A percentile compares a stretch with the other conserved stretches of the same genome.
Conservation (phyloP, 345 rosid genomes). For the Citrus maxima region DNA sequence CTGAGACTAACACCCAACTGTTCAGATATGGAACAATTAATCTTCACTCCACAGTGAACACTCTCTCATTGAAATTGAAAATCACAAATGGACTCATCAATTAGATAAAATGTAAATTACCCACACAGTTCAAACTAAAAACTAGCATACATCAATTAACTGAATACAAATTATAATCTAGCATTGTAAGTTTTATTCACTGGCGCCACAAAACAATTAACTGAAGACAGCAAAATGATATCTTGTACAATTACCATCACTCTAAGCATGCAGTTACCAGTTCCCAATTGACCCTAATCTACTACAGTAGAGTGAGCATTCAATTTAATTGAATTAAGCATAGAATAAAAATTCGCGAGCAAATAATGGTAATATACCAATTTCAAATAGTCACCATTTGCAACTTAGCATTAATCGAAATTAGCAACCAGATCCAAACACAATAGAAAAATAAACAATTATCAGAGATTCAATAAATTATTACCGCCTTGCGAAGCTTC, state of each 20-base stretch:
- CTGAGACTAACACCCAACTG: too few relatives aligned
- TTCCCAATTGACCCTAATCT: background rate
- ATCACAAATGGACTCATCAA: background rate
- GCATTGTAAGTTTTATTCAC: too few relatives aligned
- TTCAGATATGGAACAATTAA: too few relatives aligned
- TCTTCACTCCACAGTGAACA: too few relatives aligned
- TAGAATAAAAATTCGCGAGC: background rate
- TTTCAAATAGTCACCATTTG: background rate
- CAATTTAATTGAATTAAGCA: too few relatives aligned
- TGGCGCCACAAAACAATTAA: too few relatives aligned
- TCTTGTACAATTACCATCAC: background rate
- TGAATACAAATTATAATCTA: too few relatives aligned
- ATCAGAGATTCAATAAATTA: background rate
- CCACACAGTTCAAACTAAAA: background rate
- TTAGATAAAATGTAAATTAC: background rate
- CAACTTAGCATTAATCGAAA: background rate
- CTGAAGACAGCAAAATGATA: background rate
- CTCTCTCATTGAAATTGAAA: background rate
- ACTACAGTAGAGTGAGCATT: background rate
- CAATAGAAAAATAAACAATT: background rate
- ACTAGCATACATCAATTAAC: too few relatives aligned
- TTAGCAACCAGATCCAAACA: background rate
- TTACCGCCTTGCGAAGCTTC: slow-evolving; percentile 85
- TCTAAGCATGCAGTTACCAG: background rate
- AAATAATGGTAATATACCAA: background rate